Conservation (phyloP, 257 asterid species). For the Solanum corneliomulleri region DNA sequence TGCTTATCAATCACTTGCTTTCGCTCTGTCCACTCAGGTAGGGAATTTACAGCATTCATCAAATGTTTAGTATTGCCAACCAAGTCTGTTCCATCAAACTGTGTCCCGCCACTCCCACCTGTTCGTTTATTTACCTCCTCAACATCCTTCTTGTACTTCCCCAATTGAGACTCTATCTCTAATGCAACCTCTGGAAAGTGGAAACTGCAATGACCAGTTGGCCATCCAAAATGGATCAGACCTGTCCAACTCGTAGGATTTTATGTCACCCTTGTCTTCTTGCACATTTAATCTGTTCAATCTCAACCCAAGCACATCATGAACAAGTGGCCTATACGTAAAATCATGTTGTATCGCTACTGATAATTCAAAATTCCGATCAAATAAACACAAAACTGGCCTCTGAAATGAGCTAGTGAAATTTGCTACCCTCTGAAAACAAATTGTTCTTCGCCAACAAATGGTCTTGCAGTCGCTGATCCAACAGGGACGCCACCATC, state of each 20-base stretch:
- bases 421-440: slow-evolving; percentile 68
- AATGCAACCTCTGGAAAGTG: slow-evolving; percentile 90
- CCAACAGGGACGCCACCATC: slow-evolving; percentile 84
- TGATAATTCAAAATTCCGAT: slow-evolving; percentile 80
- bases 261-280: slow-evolving; percentile 82
- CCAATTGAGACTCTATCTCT: slow-evolving; percentile 74
- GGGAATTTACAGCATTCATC: slow-evolving; percentile 84
- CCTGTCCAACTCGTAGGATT: slow-evolving; percentile 64
- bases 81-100: slow-evolving; percentile 74
- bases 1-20: slow-evolving; percentile 78
- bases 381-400: slow-evolving; percentile 83
- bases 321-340: slow-evolving; percentile 89
- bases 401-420: slow-evolving; percentile 80
- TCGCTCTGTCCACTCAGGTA: slow-evolving; percentile 83
- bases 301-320: slow-evolving; percentile 87
- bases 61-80: slow-evolving; percentile 83
- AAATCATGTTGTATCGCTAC: slow-evolving; percentile 88
- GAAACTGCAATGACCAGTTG: slow-evolving; percentile 72
- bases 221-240: slow-evolving; percentile 82
- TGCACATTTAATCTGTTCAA: slow-evolving; percentile 76
- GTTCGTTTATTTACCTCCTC: slow-evolving; percentile 85
- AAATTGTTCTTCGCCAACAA: slow-evolving; percentile 76
- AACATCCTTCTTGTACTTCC: slow-evolving; percentile 71
- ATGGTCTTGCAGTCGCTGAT: slow-evolving; percentile 86
- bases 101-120: slow-evolving; percentile 69